phyloP scores from a whole-genome alignment of 73 alveolate species.

The Urostyla sp. region DNA sequence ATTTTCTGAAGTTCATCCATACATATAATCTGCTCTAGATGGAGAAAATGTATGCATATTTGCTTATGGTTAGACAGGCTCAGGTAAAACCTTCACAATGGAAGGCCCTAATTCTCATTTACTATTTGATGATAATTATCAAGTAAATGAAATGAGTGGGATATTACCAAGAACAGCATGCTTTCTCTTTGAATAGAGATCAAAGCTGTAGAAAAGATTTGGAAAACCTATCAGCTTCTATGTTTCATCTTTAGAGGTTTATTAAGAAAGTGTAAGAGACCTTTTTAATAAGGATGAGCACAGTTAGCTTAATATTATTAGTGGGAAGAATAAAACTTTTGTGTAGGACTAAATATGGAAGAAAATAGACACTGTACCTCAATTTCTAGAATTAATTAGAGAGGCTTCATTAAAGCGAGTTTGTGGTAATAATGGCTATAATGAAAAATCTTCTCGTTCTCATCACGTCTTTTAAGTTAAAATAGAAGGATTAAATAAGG shows the following conservation, averaged over 20 bases:
- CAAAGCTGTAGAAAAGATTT: constrained; percentile 3
- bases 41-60: constrained; percentile 73
- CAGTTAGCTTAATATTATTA: constrained; percentile 4
- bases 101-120: constrained; percentile 65
- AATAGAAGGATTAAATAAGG: constrained; percentile 2
- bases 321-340: constrained; percentile 24
- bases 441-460: constrained; percentile 43
- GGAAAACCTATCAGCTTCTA: neutral
- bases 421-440: constrained; percentile 22
- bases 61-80: constrained; percentile 76
- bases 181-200: constrained; percentile 8
- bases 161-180: constrained; percentile 40
- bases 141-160: constrained; percentile 14
- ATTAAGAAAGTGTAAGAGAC: constrained; percentile 36
- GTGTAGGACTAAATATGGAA: constrained; percentile 42
- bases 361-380: constrained; percentile 10
- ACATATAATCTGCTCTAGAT: constrained; percentile 59
- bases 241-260: constrained; percentile 42
- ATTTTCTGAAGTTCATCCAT: constrained; percentile 64
- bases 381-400: neutral
- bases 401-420: constrained; percentile 16
- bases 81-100: constrained; percentile 75
- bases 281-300: neutral
- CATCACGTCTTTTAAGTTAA: constrained; percentile 47
- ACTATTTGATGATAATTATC: constrained; percentile 7